Base-by-base conservation (phyloP, 2,329 filamentous ascomycete species). In the Aquanectria penicillioides region DNA sequence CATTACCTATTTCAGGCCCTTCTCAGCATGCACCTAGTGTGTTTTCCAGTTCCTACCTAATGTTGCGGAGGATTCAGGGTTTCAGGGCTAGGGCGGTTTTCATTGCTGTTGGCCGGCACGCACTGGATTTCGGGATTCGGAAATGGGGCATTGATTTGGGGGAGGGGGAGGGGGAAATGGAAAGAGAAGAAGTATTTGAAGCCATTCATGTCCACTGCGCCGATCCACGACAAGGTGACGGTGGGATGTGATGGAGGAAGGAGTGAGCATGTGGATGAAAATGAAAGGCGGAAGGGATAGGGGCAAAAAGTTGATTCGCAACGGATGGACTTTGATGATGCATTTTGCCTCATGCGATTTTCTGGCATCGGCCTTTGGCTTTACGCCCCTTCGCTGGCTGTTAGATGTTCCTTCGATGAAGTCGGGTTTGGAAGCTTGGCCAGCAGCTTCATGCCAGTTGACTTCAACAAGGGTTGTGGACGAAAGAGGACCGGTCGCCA, bases 21-120 rank as follows among this genome's bases (percentile, higher is more conserved):
- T 53, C 62, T 60, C 57, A 67, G 52, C 65, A 69, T 69, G 58
- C 61, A 59, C 50, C 63, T 55, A 62, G 59, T 68, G 63, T 71
- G 67, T 67, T 51, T 38, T 67, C 63, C 67, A 61, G 61, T 71
- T 68, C 59, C 62, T 70, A 69, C 61, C 62, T 72, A 69, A 68
- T 71, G 61, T 67, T 69, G 63, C 37, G 65, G 66, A 68, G 64
- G 63, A 68, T 68, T 65, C 65, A 51, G 60, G 57, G 57, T 37
- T 65, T 57, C 49, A 61, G 58, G 56, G 55, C 47, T 53, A 47
- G 41, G 60, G 44, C 55, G 54, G 55, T 54, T 62, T 54, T 48
- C 33, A 51, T 55, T 48, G 47, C 55, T 52, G 59, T 62, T 58
- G 59, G 38, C 59, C 60, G 58, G 65, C 58, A 59, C 52, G 43